Conservation (phyloP, 1,139 yeast species). For the Lodderomyces jiufengensis region DNA sequence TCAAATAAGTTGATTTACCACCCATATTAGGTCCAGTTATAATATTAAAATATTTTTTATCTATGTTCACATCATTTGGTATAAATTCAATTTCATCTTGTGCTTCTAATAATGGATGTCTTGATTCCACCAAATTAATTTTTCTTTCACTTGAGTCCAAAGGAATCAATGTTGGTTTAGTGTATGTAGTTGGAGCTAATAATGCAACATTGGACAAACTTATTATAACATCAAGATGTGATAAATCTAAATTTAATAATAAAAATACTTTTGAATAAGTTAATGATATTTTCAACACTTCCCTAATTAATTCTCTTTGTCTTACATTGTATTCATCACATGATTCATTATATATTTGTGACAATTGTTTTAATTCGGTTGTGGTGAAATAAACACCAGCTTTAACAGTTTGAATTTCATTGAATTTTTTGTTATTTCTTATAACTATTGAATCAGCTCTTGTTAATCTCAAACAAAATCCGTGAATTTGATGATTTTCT, state of each 20-base stretch:
- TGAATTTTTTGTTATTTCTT: constrained; percentile 59
- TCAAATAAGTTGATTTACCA: constrained; percentile 91
- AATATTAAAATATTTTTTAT: constrained; percentile 61
- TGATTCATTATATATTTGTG: constrained; percentile 55
- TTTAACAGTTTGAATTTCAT: constrained; percentile 84
- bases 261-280: constrained; percentile 79
- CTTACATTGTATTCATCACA: constrained; percentile 67
- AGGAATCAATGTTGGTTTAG: constrained; percentile 62
- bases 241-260: constrained; percentile 57
- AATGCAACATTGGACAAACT: constrained; percentile 85
- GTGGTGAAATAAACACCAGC: constrained; percentile 94
- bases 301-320: constrained; percentile 75
- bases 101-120: constrained; percentile 92
- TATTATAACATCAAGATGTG: constrained; percentile 77
- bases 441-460: constrained; percentile 82
- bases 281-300: constrained; percentile 73
- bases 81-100: constrained; percentile 87
- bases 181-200: constrained; percentile 79
- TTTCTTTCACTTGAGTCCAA: constrained; percentile 35
- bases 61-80: constrained; percentile 67
- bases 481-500: constrained; percentile 81
- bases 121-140: constrained; percentile 61
- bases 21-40: constrained; percentile 99
- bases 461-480: constrained; percentile 92
- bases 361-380: constrained; percentile 52